Conservation (phyloP, 305 asterid genomes). For the Ajuga reptans region DNA sequence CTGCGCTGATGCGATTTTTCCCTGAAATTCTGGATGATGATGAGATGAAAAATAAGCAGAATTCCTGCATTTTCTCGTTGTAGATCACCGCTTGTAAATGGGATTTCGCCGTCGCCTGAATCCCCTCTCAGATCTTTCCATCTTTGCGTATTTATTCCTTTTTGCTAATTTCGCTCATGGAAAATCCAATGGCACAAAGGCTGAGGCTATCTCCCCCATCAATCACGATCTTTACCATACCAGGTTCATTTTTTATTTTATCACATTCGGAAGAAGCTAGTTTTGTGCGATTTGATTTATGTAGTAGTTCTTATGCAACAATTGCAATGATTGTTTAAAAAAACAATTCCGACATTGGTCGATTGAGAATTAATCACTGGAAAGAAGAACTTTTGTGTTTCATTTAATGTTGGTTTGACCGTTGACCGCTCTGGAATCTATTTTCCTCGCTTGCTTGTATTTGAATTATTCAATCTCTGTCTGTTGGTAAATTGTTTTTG, state of each 20-base stretch:
- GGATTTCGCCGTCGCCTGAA: conserved; percentile 38
- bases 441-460: conserved; percentile 12
- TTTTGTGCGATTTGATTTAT: not conserved
- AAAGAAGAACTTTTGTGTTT: not conserved
- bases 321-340: not conserved
- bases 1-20: not conserved
- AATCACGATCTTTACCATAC: conserved; percentile 85
- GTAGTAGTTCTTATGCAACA: not conserved
- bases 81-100: conserved; percentile 38
- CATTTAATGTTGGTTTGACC: conserved; percentile 18
- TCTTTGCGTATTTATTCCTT: conserved; percentile 17
- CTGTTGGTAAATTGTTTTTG: not conserved
- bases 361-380: conserved; percentile 17
- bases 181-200: conserved; percentile 33
- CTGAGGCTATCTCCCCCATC: conserved; percentile 51
- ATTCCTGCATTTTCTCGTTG: conserved; percentile 8
- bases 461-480: not conserved
- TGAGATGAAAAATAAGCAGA: conserved; percentile 27
- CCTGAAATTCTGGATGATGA: not conserved
- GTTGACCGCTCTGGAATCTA: conserved; percentile 19
- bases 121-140: conserved; percentile 17
- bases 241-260: conserved; percentile 31
- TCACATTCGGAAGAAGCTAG: not conserved
- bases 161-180: conserved; percentile 36
- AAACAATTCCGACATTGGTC: conserved; percentile 16